These are phyloP conservation scores for Furculomyces boomerangus DNA, from an alignment of 371 early-diverging fungal genomes.

Conservation along the genomic window DNA sequence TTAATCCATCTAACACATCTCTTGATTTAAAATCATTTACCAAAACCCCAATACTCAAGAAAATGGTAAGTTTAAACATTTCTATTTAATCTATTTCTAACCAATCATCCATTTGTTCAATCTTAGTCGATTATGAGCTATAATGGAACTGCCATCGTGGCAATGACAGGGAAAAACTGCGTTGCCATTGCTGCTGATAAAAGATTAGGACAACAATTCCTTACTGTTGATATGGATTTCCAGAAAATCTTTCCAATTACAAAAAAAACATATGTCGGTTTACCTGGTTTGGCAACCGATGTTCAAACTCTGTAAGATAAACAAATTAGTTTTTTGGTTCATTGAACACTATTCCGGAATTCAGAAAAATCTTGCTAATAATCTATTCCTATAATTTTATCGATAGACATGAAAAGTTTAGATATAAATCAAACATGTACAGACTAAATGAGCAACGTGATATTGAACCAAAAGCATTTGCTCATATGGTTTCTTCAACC, in stretches of 20 bases:
- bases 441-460: conserved; percentile 90
- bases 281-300: conserved; percentile 95
- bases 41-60: no score
- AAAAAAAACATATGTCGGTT: conserved; percentile 73
- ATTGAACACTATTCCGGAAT: not conserved
- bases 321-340: conserved; percentile 22
- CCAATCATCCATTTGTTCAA: no score
- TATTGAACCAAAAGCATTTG: conserved; percentile 89
- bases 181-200: conserved; percentile 97
- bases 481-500: conserved; percentile 90
- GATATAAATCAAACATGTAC: conserved; percentile 95
- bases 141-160: conserved; percentile 92
- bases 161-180: conserved; percentile 97
- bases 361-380: not conserved
- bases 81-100: no score
- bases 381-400: conserved; percentile 1
- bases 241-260: conserved; percentile 84
- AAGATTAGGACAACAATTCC: conserved; percentile 75
- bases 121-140: conserved; percentile 57
- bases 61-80: no score
- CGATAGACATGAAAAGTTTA: conserved; percentile 47
- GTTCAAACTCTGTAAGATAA: conserved; percentile 66
- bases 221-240: conserved; percentile 88
- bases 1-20: no score
- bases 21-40: no score